A percentile compares a stretch with the other conserved stretches of the same genome.
Evolutionary conservation across 73 alveolate species (phyloP).

Genomic region (Paramecium sonneborni): DNA sequence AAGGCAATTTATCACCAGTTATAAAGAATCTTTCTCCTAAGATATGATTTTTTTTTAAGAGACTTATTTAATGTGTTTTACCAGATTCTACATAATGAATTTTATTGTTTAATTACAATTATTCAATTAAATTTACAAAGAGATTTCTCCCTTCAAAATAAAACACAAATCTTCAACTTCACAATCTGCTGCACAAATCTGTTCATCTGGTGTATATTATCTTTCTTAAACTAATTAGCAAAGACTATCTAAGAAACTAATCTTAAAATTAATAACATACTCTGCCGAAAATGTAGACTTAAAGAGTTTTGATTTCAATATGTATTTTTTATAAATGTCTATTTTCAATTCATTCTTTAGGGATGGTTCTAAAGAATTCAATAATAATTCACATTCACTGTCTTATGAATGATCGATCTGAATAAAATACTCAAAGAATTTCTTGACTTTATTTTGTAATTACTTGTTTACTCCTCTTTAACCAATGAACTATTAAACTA

Average conservation of each 20-base stretch:
- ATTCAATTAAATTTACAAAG: neutral
- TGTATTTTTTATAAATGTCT: conserved; percentile 18
- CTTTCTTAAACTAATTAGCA: conserved; percentile 4
- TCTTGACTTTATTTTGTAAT: conserved; percentile 50
- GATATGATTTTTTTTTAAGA: conserved; percentile 25
- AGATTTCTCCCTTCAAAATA: conserved; percentile 57
- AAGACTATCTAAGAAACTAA: conserved; percentile 17
- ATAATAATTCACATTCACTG: neutral
- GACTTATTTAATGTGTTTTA: neutral
- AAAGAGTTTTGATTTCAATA: conserved; percentile 20
- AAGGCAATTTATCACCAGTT: conserved; percentile 16
- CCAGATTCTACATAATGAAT: neutral
- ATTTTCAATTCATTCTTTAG: conserved; percentile 47
- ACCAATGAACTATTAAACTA: neutral
- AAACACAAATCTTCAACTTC: conserved; percentile 43
- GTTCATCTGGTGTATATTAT: conserved; percentile 53
- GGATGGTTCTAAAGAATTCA: conserved; percentile 38
- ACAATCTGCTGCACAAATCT: conserved; percentile 28
- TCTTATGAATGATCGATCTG: conserved; percentile 59
- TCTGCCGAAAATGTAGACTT: conserved; percentile 41
- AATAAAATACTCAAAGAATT: conserved; percentile 55
- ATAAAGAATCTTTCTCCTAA: conserved; percentile 48
- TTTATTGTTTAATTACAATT: neutral
- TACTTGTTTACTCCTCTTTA: conserved; percentile 20
- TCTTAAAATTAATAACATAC: neutral